A percentile compares a stretch with the other conserved stretches of the same genome.
These are phyloP conservation scores for Diaporthe ilicicola DNA, from an alignment of 2,329 filamentous ascomycete species.

Conservation along the genomic window DNA sequence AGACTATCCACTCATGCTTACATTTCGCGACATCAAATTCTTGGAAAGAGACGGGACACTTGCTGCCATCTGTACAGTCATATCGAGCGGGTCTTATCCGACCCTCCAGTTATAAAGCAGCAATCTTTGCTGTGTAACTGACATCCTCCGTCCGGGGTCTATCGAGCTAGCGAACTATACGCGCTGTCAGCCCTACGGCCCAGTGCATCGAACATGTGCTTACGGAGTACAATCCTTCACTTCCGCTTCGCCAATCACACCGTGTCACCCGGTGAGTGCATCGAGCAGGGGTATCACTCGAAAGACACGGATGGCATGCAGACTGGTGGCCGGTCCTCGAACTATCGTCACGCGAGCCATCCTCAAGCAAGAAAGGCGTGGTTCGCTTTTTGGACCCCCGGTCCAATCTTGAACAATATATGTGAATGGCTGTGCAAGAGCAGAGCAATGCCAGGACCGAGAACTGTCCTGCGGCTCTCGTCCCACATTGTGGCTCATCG, in stretches of 20 bases:
- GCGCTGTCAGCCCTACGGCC: conserved; percentile 27
- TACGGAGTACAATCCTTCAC: conserved; percentile 20
- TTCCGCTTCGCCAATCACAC: conserved; percentile 15
- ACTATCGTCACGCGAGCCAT: conserved; percentile 11
- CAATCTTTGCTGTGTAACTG: conserved; percentile 7
- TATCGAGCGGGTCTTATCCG: background rate
- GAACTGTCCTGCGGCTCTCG: background rate
- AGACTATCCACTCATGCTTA: background rate
- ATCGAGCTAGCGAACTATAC: conserved; percentile 10
- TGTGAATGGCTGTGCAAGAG: conserved; percentile 17
- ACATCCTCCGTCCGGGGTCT: background rate
- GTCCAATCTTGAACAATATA: background rate
- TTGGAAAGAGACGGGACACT: background rate
- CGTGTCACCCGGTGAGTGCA: conserved; percentile 10
- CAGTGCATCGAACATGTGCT: conserved; percentile 23
- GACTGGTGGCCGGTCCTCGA: background rate
- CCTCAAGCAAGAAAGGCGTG: background rate
- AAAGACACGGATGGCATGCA: conserved; percentile 9
- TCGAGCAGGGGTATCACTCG: background rate
- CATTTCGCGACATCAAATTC: background rate
- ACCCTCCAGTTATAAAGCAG: background rate
- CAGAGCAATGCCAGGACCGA: background rate
- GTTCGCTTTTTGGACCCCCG: background rate
- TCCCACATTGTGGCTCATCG: conserved; percentile 21
- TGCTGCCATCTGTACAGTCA: background rate